phyloP scores from a whole-genome alignment of 306 rosid species.

The Lathyrus oleraceus region DNA sequence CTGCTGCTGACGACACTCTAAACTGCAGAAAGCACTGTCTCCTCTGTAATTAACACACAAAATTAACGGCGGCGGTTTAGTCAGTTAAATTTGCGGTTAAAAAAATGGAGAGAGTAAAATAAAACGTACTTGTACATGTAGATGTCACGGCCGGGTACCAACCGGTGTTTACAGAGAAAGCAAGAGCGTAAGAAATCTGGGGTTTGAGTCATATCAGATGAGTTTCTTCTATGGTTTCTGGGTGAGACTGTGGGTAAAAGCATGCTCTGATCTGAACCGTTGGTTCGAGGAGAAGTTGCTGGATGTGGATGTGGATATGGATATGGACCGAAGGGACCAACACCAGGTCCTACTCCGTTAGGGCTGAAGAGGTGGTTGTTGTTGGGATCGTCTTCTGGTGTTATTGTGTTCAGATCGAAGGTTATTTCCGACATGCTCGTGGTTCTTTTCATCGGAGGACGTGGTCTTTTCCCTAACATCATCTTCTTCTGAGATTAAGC shows the following conservation, averaged over 20 bases:
- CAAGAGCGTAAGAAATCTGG: slow-evolving; percentile 69
- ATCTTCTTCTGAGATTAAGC: slow-evolving; percentile 32
- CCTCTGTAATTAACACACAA: slow-evolving; percentile 54
- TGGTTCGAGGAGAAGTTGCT: slow-evolving; percentile 7
- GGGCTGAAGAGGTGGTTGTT: slow-evolving; percentile 18
- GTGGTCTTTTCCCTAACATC: slow-evolving; percentile 83
- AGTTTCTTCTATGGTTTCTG: slow-evolving; percentile 44
- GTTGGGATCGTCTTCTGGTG: slow-evolving; percentile 33
- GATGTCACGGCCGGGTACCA: slow-evolving; percentile 77
- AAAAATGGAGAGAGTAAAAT: background rate
- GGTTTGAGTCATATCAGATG: slow-evolving; percentile 46
- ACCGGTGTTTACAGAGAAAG: slow-evolving; percentile 73
- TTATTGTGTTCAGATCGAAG: slow-evolving; percentile 57
- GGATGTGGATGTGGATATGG: background rate
- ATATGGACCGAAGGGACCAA: slow-evolving; percentile 15
- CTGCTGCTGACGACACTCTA: slow-evolving; percentile 85
- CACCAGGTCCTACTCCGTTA: slow-evolving; percentile 3
- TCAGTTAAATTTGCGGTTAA: no score
- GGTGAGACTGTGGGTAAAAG: slow-evolving; percentile 42
- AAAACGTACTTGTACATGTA: slow-evolving; percentile 72
- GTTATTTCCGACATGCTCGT: slow-evolving; percentile 81
- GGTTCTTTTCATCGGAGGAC: slow-evolving; percentile 80
- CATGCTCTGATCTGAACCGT: slow-evolving; percentile 45
- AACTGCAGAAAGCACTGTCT: slow-evolving; percentile 81
- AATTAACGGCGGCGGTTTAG: no score